Evolutionary conservation across 495 filamentous ascomycete species (phyloP), one percentile per base, ranked within the genome.

Genomic region (Tuber magnatum): DNA sequence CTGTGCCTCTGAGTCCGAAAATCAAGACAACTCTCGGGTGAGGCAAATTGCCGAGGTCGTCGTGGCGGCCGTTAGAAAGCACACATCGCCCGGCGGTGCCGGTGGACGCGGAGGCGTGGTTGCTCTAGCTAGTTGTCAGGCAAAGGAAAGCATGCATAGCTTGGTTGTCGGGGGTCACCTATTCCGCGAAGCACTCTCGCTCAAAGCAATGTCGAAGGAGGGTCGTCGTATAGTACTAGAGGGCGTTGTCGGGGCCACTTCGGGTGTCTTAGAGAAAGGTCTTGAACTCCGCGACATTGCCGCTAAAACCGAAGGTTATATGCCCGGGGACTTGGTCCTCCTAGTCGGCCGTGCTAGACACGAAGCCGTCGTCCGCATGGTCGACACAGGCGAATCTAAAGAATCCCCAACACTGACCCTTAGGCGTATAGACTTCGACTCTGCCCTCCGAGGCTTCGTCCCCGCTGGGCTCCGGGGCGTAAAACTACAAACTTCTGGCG

Each of bases 391-490:
- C 20, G 46, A 81, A 24, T 79, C 79, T 22, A 51, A 70, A 38
- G 72, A 74, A 18, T 68, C 86, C 69, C 28, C 56, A 35, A 65
- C 12, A 35, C 88, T 97, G 70, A 86, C 84, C 16, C 89, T 98
- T 4, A 86, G 84, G 69, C 86, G 87, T 5, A 85, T 86, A 43
- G 95, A 98, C 84, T 97, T 98, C 82, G 88, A 91, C 70, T 87
- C 84, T 20, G 95, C 96, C 0, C 86, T 97, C 41, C 90, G 92
- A 81, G 95, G 93, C 41, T 99, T 99, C 80, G 97, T 94, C 0
- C 95, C 95, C 0, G 93, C 94, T 1, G 96, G 94, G 18, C 89
- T 99, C 8, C 92, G 94, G 32, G 96, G 96, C 78, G 94, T 99
- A 14, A 94, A 94, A 0, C 87, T 99, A 1, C 97, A 97, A 74